A percentile compares a stretch with the other conserved stretches of the same genome.
These are phyloP conservation scores for Ustilago cynodontis DNA, from an alignment of 1,284 basidiomycete species.

Conservation along the genomic window DNA sequence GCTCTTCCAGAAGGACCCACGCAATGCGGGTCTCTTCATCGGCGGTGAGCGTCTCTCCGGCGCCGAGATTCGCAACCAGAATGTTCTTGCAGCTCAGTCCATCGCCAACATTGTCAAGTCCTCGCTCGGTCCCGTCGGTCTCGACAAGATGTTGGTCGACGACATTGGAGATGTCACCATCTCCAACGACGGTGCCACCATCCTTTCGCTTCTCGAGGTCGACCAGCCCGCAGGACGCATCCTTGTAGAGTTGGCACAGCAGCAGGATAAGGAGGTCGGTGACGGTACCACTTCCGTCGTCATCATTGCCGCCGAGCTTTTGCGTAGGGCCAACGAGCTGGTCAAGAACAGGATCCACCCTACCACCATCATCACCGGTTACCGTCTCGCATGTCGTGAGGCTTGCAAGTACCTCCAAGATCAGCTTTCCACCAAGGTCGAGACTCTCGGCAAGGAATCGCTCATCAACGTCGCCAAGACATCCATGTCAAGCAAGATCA, in stretches of 20 bases:
- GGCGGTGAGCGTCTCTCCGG: constrained; percentile 94
- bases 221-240: constrained; percentile 92
- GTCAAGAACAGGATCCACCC: constrained; percentile 99
- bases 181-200: constrained; percentile 99
- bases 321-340: constrained; percentile 95
- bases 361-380: constrained; percentile 98
- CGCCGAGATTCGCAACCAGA: constrained; percentile 93
- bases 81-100: constrained; percentile 91
- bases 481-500: constrained; percentile 98
- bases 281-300: constrained; percentile 99
- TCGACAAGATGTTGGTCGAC: constrained; percentile 84
- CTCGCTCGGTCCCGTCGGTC: constrained; percentile 88
- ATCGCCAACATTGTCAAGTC: constrained; percentile 99
- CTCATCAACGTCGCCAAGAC: constrained; percentile 98
- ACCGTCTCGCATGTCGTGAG: constrained; percentile 95
- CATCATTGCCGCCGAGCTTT: constrained; percentile 93
- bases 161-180: constrained; percentile 99
- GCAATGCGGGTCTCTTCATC: constrained; percentile 76
- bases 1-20: constrained; percentile 68
- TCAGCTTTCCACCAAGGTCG: constrained; percentile 94
- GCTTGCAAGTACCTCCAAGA: constrained; percentile 99
- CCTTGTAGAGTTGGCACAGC: constrained; percentile 97
- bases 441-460: constrained; percentile 88
- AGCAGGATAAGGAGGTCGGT: constrained; percentile 99
- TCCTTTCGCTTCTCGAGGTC: constrained; percentile 89